These are phyloP conservation scores for Orbilia brochopaga DNA, from an alignment of 2,329 filamentous ascomycete genomes.

Conservation along the genomic window DNA sequence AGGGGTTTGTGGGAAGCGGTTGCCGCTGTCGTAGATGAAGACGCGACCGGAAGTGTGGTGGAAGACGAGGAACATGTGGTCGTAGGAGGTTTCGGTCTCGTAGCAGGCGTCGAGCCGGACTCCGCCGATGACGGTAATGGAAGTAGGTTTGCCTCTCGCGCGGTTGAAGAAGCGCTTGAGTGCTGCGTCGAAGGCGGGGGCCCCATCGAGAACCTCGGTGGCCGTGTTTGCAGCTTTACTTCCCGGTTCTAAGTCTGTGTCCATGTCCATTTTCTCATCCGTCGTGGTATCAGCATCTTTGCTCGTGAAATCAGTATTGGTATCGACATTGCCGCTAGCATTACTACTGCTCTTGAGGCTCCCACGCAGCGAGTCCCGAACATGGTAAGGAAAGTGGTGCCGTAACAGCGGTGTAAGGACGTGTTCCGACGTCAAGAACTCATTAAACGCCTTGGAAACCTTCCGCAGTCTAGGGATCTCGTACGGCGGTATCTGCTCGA, in stretches of 20 bases:
- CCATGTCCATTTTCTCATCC: background rate
- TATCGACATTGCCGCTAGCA: background rate
- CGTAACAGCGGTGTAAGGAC: conserved; percentile 40
- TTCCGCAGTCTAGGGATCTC: conserved; percentile 38
- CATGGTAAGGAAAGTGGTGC: conserved; percentile 42
- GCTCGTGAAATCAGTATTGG: background rate
- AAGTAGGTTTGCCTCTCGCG: conserved; percentile 43
- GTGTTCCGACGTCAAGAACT: conserved; percentile 36
- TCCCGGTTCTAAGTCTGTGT: background rate
- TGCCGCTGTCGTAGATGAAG: conserved; percentile 49
- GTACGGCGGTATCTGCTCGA: conserved; percentile 40
- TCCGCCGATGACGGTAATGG: conserved; percentile 42
- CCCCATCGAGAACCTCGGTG: conserved; percentile 19
- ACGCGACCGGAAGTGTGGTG: conserved; percentile 41
- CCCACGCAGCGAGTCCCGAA: conserved; percentile 35
- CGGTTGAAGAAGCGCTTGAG: conserved; percentile 49
- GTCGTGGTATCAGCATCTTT: background rate
- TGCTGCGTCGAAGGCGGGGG: conserved; percentile 39
- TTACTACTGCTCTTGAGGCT: background rate
- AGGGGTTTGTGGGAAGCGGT: conserved; percentile 31
- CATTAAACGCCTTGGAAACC: conserved; percentile 38
- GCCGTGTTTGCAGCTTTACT: background rate
- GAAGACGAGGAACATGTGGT: conserved; percentile 50
- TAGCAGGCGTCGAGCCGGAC: conserved; percentile 48
- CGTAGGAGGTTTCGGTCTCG: conserved; percentile 48